Evolutionary conservation across 2,329 filamentous ascomycete genomes (phyloP).

Genomic region (Cladophialophora psammophila): DNA sequence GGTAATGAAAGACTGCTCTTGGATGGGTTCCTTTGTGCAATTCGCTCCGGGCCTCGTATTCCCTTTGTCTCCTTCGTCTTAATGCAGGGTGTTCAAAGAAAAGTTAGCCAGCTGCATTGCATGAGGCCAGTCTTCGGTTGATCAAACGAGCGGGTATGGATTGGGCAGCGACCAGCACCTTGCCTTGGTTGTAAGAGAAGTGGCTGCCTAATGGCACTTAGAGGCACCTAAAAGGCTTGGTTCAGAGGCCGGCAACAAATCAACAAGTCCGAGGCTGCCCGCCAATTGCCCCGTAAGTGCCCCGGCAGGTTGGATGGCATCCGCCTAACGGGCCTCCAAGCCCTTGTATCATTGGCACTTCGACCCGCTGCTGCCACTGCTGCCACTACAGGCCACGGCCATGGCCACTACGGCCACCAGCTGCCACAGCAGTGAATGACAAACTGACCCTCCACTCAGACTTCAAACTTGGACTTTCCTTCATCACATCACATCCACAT

Average conservation of each 20-base stretch:
- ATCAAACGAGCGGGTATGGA: neutral
- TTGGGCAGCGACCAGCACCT: slow-evolving; percentile 19
- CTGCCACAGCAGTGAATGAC: slow-evolving; percentile 11
- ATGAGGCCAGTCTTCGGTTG: neutral
- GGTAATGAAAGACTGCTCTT: neutral
- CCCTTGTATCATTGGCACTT: slow-evolving; percentile 1
- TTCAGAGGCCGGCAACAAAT: neutral
- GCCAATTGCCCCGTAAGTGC: no score
- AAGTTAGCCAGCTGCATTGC: slow-evolving; percentile 3
- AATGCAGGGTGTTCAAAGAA: neutral
- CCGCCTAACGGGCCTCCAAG: neutral
- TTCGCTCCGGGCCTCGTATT: neutral
- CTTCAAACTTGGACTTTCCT: slow-evolving; percentile 21
- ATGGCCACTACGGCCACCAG: neutral
- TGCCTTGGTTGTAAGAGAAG: neutral
- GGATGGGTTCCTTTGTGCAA: neutral
- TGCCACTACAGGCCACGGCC: no score
- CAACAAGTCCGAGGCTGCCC: neutral
- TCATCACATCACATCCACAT: slow-evolving; percentile 18
- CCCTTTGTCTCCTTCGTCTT: neutral
- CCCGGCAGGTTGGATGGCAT: neutral
- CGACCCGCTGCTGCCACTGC: slow-evolving; percentile 9
- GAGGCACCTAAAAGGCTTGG: neutral
- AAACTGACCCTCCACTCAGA: slow-evolving; percentile 22
- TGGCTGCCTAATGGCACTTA: neutral